A percentile compares a stretch with the other conserved stretches of the same genome.
These are phyloP conservation scores for Trichoderma lentiforme DNA, from an alignment of 2,329 filamentous ascomycete genomes.

Conservation along the genomic window DNA sequence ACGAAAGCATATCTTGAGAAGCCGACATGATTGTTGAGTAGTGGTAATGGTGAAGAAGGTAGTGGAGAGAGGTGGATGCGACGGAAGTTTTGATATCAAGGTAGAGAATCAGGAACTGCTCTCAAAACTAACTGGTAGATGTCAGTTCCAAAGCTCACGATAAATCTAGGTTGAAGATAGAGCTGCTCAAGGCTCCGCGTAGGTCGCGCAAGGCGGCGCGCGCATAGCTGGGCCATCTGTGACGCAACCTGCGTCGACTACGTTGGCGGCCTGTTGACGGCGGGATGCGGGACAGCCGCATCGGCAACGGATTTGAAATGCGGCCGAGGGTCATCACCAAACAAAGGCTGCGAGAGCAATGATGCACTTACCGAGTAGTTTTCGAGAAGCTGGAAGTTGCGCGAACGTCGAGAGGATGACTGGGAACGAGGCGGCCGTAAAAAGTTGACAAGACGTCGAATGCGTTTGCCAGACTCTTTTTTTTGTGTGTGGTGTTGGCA, in stretches of 20 bases:
- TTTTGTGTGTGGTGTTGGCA: slow-evolving; percentile 29
- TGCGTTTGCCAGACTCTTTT: slow-evolving; percentile 27
- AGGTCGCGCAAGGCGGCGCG: background rate
- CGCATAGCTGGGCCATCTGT: slow-evolving; percentile 5
- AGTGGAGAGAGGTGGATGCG: slow-evolving; percentile 5
- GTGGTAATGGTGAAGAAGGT: background rate
- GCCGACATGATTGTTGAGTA: slow-evolving; percentile 53
- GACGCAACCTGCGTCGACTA: slow-evolving; percentile 3
- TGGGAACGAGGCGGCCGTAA: background rate
- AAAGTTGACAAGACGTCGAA: slow-evolving; percentile 16
- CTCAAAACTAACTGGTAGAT: background rate
- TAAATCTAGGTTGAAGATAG: background rate
- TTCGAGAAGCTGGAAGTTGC: background rate
- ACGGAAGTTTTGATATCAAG: slow-evolving; percentile 2
- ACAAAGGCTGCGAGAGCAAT: background rate
- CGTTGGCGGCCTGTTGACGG: background rate
- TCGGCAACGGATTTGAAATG: background rate
- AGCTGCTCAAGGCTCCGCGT: background rate
- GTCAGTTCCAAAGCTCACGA: background rate
- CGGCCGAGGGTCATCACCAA: background rate
- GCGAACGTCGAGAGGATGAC: slow-evolving; percentile 8
- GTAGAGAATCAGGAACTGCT: background rate
- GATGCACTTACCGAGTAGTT: background rate
- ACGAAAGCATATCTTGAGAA: slow-evolving; percentile 54
- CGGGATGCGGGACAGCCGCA: background rate